Percentiles rank a stretch among this genome's conserved stretches.
phyloP scores from a whole-genome alignment of 1,139 yeast genomes.

The Protomyces lactucae-debilis region DNA sequence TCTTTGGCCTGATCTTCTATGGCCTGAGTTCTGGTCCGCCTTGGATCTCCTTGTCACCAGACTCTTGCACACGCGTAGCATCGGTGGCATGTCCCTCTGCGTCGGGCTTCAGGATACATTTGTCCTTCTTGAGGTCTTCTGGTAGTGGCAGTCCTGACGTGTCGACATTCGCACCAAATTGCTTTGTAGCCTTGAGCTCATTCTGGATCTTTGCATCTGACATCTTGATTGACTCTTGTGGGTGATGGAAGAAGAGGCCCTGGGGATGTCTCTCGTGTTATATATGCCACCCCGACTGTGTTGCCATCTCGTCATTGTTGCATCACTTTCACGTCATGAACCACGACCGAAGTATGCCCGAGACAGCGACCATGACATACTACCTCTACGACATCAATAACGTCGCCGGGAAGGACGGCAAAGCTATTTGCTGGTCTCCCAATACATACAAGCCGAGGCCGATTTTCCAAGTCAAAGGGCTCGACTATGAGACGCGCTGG shows the following conservation, averaged over 20 bases:
- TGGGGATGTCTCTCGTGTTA: too few relatives aligned
- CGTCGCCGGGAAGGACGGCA: not conserved
- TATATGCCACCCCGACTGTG: too few relatives aligned
- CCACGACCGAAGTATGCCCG: not conserved
- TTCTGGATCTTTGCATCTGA: slow-evolving; percentile 10
- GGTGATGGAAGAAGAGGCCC: too few relatives aligned
- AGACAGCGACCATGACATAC: not conserved
- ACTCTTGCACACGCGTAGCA: slow-evolving; percentile 7
- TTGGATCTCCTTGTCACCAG: not conserved
- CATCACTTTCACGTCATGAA: too few relatives aligned
- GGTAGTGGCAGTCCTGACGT: slow-evolving; percentile 10
- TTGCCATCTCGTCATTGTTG: too few relatives aligned
- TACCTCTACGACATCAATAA: slow-evolving; percentile 1
- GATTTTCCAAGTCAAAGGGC: not conserved
- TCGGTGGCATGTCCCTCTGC: slow-evolving; percentile 17
- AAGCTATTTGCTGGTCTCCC: slow-evolving; percentile 3
- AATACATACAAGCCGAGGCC: slow-evolving; percentile 4
- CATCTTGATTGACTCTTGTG: not conserved
- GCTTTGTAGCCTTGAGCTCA: slow-evolving; percentile 22
- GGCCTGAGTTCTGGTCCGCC: not conserved
- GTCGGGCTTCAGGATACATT: not conserved
- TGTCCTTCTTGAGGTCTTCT: slow-evolving; percentile 15
- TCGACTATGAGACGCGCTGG: slow-evolving; percentile 3
- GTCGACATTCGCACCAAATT: slow-evolving; percentile 11
- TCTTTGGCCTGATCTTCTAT: not conserved